Evolutionary conservation across 306 rosid species (phyloP).

Genomic region (Lablab purpureus): DNA sequence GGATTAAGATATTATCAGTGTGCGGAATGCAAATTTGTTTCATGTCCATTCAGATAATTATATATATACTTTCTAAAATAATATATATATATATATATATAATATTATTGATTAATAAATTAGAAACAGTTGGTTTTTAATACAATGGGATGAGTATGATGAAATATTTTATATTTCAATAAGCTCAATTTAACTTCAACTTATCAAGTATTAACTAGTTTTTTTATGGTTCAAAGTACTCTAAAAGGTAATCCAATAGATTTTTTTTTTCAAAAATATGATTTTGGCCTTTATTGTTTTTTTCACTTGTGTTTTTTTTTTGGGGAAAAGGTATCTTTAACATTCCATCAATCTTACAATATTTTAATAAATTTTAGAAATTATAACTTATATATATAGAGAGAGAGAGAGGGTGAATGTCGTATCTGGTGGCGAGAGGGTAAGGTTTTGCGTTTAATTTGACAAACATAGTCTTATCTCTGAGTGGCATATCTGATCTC

Average conservation of each 20-base stretch:
- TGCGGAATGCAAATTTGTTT: too few species aligned
- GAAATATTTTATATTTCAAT: background rate
- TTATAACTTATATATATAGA: too few species aligned
- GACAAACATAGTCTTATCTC: background rate
- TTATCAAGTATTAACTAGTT: background rate
- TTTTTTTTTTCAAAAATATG: background rate
- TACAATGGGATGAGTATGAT: background rate
- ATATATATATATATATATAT: too few species aligned
- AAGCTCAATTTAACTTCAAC: background rate
- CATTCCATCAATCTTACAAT: background rate
- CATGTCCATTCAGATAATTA: too few species aligned
- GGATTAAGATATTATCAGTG: too few species aligned
- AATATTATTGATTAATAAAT: background rate
- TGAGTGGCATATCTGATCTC: background rate
- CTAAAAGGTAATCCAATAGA: background rate
- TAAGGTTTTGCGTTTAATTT: constrained; percentile 1
- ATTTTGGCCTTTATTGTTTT: background rate
- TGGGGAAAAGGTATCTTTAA: background rate
- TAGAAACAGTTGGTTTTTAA: background rate
- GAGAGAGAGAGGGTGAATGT: too few species aligned
- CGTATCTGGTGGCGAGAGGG: background rate
- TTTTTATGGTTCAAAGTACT: background rate
- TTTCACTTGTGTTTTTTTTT: background rate
- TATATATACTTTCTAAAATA: too few species aligned
- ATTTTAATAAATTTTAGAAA: background rate